These are phyloP conservation scores for Tulasnella sp. DNA, from an alignment of 768 basidiomycete species.

Conservation along the genomic window DNA sequence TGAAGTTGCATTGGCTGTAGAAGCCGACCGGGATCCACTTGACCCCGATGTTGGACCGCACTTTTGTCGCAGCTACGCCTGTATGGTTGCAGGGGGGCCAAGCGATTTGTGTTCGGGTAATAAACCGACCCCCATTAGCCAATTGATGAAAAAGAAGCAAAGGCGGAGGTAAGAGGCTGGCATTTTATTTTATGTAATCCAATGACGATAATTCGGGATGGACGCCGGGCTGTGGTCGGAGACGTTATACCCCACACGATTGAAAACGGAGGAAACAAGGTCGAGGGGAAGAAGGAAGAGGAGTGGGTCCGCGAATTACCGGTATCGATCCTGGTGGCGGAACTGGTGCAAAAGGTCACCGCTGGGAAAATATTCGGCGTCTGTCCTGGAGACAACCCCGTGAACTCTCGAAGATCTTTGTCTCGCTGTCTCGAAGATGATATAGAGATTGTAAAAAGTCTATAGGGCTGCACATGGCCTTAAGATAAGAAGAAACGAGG, in stretches of 20 bases:
- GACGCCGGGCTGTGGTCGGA: conserved; percentile 16
- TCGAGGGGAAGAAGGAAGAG: background rate
- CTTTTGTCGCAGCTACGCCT: conserved; percentile 18
- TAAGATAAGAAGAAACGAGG: background rate
- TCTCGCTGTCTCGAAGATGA: conserved; percentile 15
- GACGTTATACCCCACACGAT: conserved; percentile 1
- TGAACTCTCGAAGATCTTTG: conserved; percentile 15
- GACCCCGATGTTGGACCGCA: conserved; percentile 10
- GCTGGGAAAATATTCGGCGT: conserved; percentile 20
- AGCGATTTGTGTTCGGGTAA: conserved; percentile 13
- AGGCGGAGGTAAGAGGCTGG: background rate
- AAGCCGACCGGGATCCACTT: conserved; percentile 5
- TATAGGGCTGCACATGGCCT: background rate
- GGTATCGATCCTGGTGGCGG: background rate
- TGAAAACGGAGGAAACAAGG: conserved; percentile 2
- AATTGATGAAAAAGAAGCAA: background rate
- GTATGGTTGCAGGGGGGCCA: conserved; percentile 10
- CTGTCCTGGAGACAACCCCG: conserved; percentile 10
- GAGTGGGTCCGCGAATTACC: background rate
- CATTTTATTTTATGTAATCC: background rate
- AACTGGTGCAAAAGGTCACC: conserved; percentile 21
- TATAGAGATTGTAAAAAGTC: background rate
- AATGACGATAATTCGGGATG: conserved; percentile 8
- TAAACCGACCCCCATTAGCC: conserved; percentile 5
- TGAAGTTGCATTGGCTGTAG: background rate